Base-by-base conservation (phyloP, 148 eudicot genomes). In the Rhododendron vialii region DNA sequence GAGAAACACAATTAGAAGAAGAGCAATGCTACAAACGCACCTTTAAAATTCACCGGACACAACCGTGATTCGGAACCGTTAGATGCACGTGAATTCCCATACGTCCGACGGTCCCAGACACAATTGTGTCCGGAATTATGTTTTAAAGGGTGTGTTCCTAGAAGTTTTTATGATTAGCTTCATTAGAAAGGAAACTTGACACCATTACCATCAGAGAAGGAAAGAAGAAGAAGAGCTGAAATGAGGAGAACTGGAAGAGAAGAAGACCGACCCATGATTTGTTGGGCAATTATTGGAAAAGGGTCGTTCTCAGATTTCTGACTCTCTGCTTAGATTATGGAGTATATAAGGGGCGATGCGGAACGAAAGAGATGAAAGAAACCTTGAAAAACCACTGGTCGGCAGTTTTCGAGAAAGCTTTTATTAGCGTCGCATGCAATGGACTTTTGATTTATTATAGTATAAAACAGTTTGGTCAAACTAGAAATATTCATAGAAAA, bases 141-240 rank as follows among this genome's bases (percentile, higher is more conserved):
- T 55, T 55, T 17, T 55, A 17, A 55, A 55, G 17, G 57, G 57
- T 3, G 57, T 51, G 15, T 14, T 51, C 17, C 22, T 0, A 55
- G 22, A 55, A 55, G 17, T 53, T 3, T 57, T 57, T 20, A 26
- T 10, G 0, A 35, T 35, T 35, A 20, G 22, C 33, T 84, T 13
- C 26, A 71, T 13, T 14, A 15, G 55, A 28, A 48, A 5, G 50
- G 57, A 26, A 48, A 47, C 28, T 9, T 10, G 7, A 48, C 55
- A 79, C 14, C 18, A 48, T 22, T 87, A 89, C 89, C 89, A 85
- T 78, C 84, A 48, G 83, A 41, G 59, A 79, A 71, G 38, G 78
- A 78, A 59, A 85, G 57, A 82, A 78, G 53, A n/a, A 89, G 80
- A 69, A 89, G 85, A 22, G 82, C 55, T 35, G 85, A 89, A 28